Conservation (phyloP, 2,329 filamentous ascomycete genomes). For the Cyclaneusma minus region DNA sequence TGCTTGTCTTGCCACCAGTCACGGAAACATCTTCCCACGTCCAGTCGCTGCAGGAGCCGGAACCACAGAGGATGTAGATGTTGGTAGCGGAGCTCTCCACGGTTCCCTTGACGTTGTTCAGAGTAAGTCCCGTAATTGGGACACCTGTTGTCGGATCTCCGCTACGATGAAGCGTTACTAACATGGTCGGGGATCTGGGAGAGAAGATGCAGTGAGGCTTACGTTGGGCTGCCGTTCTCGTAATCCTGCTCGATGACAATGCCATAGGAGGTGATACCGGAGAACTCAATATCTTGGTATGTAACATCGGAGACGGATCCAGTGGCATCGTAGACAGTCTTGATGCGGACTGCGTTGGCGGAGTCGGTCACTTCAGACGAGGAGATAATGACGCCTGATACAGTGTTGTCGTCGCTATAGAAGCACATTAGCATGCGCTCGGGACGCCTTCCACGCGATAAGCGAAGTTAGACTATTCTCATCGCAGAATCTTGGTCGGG, state of each 20-base stretch:
- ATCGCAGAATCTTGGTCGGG: no score
- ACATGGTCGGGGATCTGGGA: no score
- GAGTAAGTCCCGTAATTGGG: constrained; percentile 33
- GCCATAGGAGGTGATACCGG: constrained; percentile 33
- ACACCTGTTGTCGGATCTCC: constrained; percentile 30
- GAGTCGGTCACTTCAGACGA: constrained; percentile 32
- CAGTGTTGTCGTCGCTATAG: constrained; percentile 32
- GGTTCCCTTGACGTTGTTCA: constrained; percentile 27
- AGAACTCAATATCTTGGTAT: constrained; percentile 35
- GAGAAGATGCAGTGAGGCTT: no score
- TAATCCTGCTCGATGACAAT: constrained; percentile 46
- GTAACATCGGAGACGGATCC: constrained; percentile 35
- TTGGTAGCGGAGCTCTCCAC: constrained; percentile 23
- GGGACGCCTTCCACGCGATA: no score
- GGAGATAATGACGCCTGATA: constrained; percentile 34
- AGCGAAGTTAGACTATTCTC: no score
- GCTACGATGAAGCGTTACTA: no score
- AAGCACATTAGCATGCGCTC: no score
- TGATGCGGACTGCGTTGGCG: constrained; percentile 41
- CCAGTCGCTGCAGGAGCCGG: constrained; percentile 34
- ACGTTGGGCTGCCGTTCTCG: constrained; percentile 27
- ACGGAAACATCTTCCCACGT: constrained; percentile 32
- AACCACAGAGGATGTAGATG: constrained; percentile 37
- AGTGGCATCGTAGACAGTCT: constrained; percentile 34
- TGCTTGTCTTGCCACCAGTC: constrained; percentile 32